A percentile compares a stretch with the other conserved stretches of the same genome.
These are phyloP conservation scores for Rhodotorula taiwanensis DNA, from an alignment of 768 basidiomycete genomes.

Conservation along the genomic window DNA sequence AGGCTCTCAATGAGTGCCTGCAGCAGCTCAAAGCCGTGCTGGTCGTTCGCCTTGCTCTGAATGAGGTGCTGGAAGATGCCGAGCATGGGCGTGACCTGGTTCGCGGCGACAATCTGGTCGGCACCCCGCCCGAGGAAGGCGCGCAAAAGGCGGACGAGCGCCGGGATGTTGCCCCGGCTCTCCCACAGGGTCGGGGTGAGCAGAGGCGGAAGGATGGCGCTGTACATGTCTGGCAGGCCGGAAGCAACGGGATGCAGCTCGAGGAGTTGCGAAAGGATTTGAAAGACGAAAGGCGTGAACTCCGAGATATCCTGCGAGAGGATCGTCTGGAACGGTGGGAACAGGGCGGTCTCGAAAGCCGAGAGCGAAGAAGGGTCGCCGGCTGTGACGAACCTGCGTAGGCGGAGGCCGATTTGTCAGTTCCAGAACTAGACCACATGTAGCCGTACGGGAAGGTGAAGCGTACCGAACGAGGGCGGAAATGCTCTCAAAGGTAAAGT, in stretches of 20 bases:
- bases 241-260: conserved; percentile 59
- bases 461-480: conserved; percentile 70
- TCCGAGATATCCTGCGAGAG: conserved; percentile 90
- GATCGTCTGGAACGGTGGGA: conserved; percentile 79
- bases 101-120: conserved; percentile 58
- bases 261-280: conserved; percentile 91
- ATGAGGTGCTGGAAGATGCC: conserved; percentile 89
- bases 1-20: conserved; percentile 66
- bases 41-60: conserved; percentile 69
- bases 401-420: too few relatives aligned
- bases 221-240: conserved; percentile 67
- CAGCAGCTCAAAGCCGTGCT: conserved; percentile 83
- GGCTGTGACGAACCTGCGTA: conserved; percentile 66
- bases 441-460: too few relatives aligned
- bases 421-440: too few relatives aligned
- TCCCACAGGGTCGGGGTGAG: conserved; percentile 82
- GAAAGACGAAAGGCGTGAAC: conserved; percentile 96
- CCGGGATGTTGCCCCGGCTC: conserved; percentile 89
- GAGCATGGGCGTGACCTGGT: conserved; percentile 69
- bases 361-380: conserved; percentile 61
- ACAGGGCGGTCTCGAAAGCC: conserved; percentile 71
- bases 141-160: conserved; percentile 76
- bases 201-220: conserved; percentile 68
- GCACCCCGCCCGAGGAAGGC: conserved; percentile 73
- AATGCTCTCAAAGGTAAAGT: conserved; percentile 93